Conservation (phyloP, 306 rosid genomes). For the Neltuma alba region DNA sequence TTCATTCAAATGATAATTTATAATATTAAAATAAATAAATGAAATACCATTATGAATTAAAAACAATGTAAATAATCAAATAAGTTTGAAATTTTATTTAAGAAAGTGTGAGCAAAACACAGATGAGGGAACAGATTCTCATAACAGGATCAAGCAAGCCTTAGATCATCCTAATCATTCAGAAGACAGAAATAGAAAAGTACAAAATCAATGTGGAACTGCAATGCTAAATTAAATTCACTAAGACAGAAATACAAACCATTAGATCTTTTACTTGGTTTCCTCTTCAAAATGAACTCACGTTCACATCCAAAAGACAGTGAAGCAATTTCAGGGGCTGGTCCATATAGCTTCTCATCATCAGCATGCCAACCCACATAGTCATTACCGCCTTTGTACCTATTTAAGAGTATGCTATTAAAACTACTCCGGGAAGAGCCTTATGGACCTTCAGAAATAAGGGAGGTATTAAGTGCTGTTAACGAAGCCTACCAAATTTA, state of each 20-base stretch:
- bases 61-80: too few species aligned
- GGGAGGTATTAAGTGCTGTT: conserved; percentile 12
- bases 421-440: conserved; percentile 88
- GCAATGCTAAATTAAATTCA: conserved; percentile 2
- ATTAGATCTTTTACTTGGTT: conserved; percentile 47
- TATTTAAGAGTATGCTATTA: conserved; percentile 87
- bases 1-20: background rate
- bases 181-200: background rate
- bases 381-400: conserved; percentile 86
- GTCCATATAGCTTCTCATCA: conserved; percentile 88
- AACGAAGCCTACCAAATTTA: background rate
- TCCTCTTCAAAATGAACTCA: conserved; percentile 81
- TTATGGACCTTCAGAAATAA: conserved; percentile 68
- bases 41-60: too few species aligned
- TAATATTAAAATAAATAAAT: too few species aligned
- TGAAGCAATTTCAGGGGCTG: conserved; percentile 85
- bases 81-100: too few species aligned
- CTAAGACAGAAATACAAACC: conserved; percentile 47
- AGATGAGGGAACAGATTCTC: too few species aligned
- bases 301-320: conserved; percentile 88
- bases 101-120: too few species aligned
- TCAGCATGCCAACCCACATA: conserved; percentile 96
- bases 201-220: background rate
- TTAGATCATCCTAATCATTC: background rate
- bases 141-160: too few species aligned